Base-by-base conservation (phyloP, 2,329 filamentous ascomycete genomes). In the Venturia carpophila region DNA sequence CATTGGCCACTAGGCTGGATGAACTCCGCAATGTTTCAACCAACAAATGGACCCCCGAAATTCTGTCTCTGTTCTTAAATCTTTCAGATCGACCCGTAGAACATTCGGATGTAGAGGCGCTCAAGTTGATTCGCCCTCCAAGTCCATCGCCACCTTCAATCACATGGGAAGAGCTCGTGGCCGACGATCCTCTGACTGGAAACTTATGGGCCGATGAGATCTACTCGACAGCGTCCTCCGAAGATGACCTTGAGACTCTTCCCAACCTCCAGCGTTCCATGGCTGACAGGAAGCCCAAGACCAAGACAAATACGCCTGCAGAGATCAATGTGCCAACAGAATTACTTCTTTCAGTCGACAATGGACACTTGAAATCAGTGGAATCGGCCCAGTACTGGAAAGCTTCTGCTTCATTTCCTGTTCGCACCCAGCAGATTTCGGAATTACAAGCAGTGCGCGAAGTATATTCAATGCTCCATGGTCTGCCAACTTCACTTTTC, bases 401-500 rank as follows among this genome's bases (percentile, higher is more conserved):
- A 9, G 69, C 63, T 61, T 1, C 42, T 41, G 24, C 19, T 13
- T 58, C 34, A 21, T 27, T 9, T 11, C 49, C 62, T 21, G 27
- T 15, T 15, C 15, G 37, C 17, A 61, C 19, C 11, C 63, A 64
- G 24, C 47, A 21, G 10, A 21, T 64, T 15, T 56, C 88, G 0
- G 92, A 96, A 72, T 78, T 89, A 1, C 86, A 92, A 68, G 79
- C 87, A 13, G 78, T 92, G 34, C 85, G 91, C 60, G 92, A 97
- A 71, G 84, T 86, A 0, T 79, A 97, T 0, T 93, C 91, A 70
- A 95, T 97, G 90, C 82, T 97, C 0, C 84, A 86, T 64, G 92
- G 92, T 0, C 78, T 94, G 4, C 83, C 87, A 6, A 93, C 89
- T 2, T 87, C 86, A 1, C 72, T 96, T 0, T 96, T 92, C 70